These are phyloP conservation scores for Globisporangium abappressorium DNA, from an alignment of 352 stramenopile species.

Conservation along the genomic window DNA sequence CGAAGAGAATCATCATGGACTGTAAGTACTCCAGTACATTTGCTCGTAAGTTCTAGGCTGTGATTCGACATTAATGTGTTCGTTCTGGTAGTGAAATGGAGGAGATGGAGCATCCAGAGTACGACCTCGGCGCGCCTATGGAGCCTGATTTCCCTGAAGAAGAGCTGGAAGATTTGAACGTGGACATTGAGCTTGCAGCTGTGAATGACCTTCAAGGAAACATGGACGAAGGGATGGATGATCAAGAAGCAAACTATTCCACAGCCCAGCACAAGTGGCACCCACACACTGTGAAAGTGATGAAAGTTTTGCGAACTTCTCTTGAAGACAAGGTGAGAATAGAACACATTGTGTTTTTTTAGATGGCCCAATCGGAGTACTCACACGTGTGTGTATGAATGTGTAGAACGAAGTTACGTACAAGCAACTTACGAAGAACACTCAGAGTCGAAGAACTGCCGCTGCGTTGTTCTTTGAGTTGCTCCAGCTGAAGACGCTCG, in stretches of 20 bases:
- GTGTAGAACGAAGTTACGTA: constrained; percentile 71
- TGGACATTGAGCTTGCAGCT: constrained; percentile 80
- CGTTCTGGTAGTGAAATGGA: constrained; percentile 27
- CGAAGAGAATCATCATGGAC: constrained; percentile 22
- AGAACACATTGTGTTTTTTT: background rate
- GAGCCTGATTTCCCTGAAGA: constrained; percentile 38
- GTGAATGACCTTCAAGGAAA: constrained; percentile 78
- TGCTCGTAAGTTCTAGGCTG: background rate
- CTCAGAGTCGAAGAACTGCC: constrained; percentile 83
- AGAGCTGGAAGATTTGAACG: constrained; percentile 60
- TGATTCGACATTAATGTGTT: background rate
- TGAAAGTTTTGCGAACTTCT: constrained; percentile 80
- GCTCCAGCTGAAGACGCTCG: constrained; percentile 96
- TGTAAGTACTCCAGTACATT: constrained; percentile 8
- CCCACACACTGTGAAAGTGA: constrained; percentile 96
- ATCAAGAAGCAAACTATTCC: constrained; percentile 32
- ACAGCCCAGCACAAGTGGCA: constrained; percentile 95
- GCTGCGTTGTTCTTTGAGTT: constrained; percentile 96
- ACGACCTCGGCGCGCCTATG: constrained; percentile 50
- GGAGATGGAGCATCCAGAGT: constrained; percentile 43
- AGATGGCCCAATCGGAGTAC: background rate
- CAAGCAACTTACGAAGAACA: constrained; percentile 83
- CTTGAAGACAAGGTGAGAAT: constrained; percentile 59
- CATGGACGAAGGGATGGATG: constrained; percentile 35
- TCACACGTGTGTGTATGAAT: background rate